A percentile compares a stretch with the other conserved stretches of the same genome.
Conservation (phyloP, 2,329 filamentous ascomycete species). For the Seiridium cupressi region DNA sequence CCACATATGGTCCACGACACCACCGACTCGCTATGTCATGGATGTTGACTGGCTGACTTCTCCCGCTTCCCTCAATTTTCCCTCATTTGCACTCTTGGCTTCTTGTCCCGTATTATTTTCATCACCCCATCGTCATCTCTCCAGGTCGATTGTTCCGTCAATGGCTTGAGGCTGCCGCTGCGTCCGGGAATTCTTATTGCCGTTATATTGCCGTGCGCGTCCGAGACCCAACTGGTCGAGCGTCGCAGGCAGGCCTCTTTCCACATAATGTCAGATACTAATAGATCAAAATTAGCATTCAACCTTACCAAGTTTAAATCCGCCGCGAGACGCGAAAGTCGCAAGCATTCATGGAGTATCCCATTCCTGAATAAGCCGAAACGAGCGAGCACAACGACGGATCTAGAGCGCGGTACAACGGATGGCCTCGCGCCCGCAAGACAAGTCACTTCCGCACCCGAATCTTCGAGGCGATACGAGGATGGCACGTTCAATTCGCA, state of each 20-base stretch:
- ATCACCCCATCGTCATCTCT: not conserved
- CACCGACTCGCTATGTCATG: constrained; percentile 2
- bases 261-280: constrained; percentile 1
- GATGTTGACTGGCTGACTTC: not conserved
- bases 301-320: constrained; percentile 1
- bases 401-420: constrained; percentile 14
- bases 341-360: not conserved
- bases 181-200: no score
- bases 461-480: constrained; percentile 27
- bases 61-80: not conserved
- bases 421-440: constrained; percentile 23
- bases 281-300: not conserved
- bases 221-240: no score
- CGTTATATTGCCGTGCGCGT: no score
- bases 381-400: not conserved
- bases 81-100: not conserved
- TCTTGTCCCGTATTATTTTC: not conserved
- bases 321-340: not conserved
- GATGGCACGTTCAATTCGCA: constrained; percentile 10
- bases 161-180: no score
- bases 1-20: not conserved
- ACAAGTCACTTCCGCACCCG: not conserved
- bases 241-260: not conserved
- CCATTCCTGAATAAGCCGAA: not conserved
- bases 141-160: not conserved